Evolutionary conservation across 176 grass and related monocot genomes (phyloP), one percentile per base, ranked within the genome.

Genomic region (Lolium rigidum): DNA sequence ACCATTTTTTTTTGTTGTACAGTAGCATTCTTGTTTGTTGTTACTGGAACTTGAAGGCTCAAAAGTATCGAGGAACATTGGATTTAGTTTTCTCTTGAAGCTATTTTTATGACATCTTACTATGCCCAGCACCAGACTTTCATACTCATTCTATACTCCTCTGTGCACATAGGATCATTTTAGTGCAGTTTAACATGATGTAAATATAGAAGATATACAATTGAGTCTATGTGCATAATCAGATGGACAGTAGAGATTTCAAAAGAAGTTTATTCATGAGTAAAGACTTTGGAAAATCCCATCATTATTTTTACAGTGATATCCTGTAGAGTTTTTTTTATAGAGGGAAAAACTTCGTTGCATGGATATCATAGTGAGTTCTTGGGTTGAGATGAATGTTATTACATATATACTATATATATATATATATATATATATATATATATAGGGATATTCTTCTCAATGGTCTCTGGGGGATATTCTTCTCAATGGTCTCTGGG

Each of bases 171-270:
- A 21, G 57, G 57, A 22, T 60, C 0, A 60, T 60, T 66, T 16
- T 66, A 66, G 63, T 37, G 12, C 59, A 62, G 59, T 62, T 62
- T 62, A 62, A 62, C 55, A 62, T 62, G 59, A 25, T 62, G 59
- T 25, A 25, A 25, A 65, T 31, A 26, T 15, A 66, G 63, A 66
- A 37, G 63, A 66, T 66, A 17, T 66, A 66, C 26, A 37, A 37
- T 66, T 66, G 13, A 66, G 63, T 66, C 26, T 37, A 31, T 28
- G 16, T 66, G 26, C 14, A 35, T 66, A 66, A 5, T 66, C 63
- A 64, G 22, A 64, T 57, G 17, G 54, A 18, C 54, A 57, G 17
- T 57, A 57, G 17, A 57, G 16, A 57, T 57, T 57, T 57, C 52
- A 55, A 48, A 21, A 60, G n/a, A 60, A 60, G 57, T 60, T 9